A percentile compares a stretch with the other conserved stretches of the same genome.
Conservation (phyloP, 345 rosid genomes). For the Eucalyptus virginea region DNA sequence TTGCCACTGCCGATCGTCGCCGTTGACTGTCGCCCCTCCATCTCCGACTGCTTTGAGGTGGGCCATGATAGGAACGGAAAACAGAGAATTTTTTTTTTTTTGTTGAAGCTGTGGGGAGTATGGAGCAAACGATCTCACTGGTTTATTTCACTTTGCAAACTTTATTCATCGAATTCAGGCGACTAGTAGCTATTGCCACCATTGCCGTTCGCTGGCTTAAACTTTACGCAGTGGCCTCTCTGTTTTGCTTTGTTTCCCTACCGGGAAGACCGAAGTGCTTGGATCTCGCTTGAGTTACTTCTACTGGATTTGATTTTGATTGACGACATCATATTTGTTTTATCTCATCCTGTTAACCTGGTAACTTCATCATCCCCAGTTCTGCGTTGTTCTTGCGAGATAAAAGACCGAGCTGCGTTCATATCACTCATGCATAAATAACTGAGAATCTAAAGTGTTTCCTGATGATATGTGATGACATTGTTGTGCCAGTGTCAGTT, state of each 20-base stretch:
- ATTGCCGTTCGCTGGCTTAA: background rate
- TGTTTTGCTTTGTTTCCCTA: background rate
- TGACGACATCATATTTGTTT: too few relatives aligned
- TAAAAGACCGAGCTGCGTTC: rapidly evolving
- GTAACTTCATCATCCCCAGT: too few relatives aligned
- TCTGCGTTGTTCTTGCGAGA: too few relatives aligned
- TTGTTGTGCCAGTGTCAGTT: too few relatives aligned
- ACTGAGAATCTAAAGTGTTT: too few relatives aligned
- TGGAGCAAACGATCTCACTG: background rate
- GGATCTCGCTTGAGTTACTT: too few relatives aligned
- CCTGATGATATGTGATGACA: too few relatives aligned
- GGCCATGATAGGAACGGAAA: background rate
- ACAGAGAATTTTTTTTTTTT: background rate
- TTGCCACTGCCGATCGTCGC: background rate
- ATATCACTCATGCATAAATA: too few relatives aligned
- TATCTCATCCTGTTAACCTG: too few relatives aligned
- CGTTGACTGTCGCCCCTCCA: rapidly evolving
- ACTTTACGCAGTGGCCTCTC: background rate
- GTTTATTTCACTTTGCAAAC: background rate
- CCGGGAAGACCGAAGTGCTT: too few relatives aligned
- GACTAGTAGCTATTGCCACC: background rate
- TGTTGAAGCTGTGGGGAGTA: background rate
- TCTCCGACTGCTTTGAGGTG: background rate
- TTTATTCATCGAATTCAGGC: background rate
- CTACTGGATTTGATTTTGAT: too few relatives aligned